phyloP scores from a whole-genome alignment of 2,329 filamentous ascomycete species.

The Bipolaris sorokiniana region DNA sequence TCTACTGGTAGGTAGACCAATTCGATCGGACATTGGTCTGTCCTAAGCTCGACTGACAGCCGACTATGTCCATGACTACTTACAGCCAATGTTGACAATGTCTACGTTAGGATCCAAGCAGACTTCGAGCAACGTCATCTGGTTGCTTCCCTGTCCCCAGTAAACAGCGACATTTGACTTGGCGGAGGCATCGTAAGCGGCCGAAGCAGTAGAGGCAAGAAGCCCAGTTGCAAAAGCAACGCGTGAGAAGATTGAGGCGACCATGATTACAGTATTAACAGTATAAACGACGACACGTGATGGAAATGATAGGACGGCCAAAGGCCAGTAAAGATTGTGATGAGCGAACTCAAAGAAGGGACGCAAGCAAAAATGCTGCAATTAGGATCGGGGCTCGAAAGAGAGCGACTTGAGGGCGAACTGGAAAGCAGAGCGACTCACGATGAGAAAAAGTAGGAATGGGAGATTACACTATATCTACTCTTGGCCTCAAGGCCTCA shows the following conservation, averaged over 20 bases:
- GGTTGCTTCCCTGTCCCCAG: constrained; percentile 61
- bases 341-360: constrained; percentile 57
- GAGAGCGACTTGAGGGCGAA: constrained; percentile 36
- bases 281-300: constrained; percentile 27
- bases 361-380: constrained; percentile 59
- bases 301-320: constrained; percentile 47
- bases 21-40: not conserved
- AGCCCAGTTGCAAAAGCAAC: constrained; percentile 46
- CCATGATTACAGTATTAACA: constrained; percentile 48
- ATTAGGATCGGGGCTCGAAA: constrained; percentile 39
- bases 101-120: constrained; percentile 60
- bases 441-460: constrained; percentile 29
- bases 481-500: constrained; percentile 14
- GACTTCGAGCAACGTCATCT: constrained; percentile 57
- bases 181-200: constrained; percentile 51
- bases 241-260: constrained; percentile 33
- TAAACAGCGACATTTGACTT: constrained; percentile 61
- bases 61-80: not conserved
- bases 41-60: not conserved
- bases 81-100: constrained; percentile 61
- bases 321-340: constrained; percentile 50
- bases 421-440: constrained; percentile 30
- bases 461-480: constrained; percentile 39
- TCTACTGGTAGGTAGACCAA: not conserved
- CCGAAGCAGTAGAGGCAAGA: constrained; percentile 45